Conservation (phyloP, 495 filamentous ascomycete species). For the Penicillium simplicissimum region DNA sequence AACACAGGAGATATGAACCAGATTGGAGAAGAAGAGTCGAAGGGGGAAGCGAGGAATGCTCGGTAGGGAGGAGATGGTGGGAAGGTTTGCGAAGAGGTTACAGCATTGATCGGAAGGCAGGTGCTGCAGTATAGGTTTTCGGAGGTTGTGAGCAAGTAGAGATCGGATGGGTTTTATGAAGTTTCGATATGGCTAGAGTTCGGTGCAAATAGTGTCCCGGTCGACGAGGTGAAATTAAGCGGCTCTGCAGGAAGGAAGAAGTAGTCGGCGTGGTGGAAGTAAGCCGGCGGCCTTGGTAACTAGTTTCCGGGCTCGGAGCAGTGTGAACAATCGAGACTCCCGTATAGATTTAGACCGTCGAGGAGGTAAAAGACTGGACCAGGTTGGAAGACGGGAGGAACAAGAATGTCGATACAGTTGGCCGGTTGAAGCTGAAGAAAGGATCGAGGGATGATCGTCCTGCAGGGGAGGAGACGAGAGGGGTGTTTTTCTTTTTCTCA, state of each 20-base stretch:
- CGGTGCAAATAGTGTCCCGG: not conserved
- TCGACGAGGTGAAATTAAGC: not conserved
- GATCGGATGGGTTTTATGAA: not conserved
- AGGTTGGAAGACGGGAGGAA: not conserved
- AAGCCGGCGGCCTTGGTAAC: not conserved
- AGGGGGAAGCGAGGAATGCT: conserved; percentile 31
- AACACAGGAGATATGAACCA: conserved; percentile 13
- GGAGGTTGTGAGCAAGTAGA: not conserved
- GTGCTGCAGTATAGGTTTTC: not conserved
- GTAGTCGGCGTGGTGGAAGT: not conserved
- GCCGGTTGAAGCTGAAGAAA: not conserved
- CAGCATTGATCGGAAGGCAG: not conserved
- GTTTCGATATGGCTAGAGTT: not conserved
- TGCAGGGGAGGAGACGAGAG: conserved; percentile 4
- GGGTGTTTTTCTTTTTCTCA: conserved; percentile 48
- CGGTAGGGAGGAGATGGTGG: conserved; percentile 20
- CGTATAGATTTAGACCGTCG: not conserved
- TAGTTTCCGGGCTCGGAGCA: not conserved
- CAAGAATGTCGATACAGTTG: not conserved
- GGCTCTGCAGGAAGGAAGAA: not conserved
- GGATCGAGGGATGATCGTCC: not conserved
- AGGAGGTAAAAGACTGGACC: not conserved
- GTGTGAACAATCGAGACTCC: not conserved
- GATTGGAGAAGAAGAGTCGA: conserved; percentile 14
- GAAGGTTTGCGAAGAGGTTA: conserved; percentile 2